phyloP scores from a whole-genome alignment of 805 yeast species.

The Wickerhamomyces rabaulensis region DNA sequence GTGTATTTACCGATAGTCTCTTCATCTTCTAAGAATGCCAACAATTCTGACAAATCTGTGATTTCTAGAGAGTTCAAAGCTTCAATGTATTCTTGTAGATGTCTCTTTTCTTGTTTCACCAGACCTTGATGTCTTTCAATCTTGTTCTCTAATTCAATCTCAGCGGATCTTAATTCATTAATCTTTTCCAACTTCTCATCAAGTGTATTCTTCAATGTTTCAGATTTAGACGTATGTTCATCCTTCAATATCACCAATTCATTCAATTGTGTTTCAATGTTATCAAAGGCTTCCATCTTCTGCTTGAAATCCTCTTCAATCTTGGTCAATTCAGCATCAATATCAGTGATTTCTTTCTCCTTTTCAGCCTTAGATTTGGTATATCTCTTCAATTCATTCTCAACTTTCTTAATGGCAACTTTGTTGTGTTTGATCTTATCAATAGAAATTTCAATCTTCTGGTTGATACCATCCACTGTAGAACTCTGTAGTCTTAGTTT shows the following conservation, averaged over 20 bases:
- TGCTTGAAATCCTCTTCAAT: constrained; percentile 26
- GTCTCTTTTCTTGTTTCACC: constrained; percentile 34
- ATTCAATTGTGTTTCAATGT: constrained; percentile 30
- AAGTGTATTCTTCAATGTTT: constrained; percentile 34
- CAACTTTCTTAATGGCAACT: constrained; percentile 52
- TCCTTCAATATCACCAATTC: constrained; percentile 28
- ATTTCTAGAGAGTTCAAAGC: constrained; percentile 40
- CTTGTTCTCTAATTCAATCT: constrained; percentile 60
- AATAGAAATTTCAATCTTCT: constrained; percentile 54
- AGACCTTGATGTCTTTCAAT: constrained; percentile 49
- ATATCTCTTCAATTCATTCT: constrained; percentile 56
- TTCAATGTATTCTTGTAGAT: constrained; percentile 27
- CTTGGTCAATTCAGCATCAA: constrained; percentile 29
- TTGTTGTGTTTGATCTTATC: constrained; percentile 55
- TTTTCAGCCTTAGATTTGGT: constrained; percentile 41
- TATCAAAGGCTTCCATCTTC: constrained; percentile 22
- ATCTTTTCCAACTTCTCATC: constrained; percentile 38
- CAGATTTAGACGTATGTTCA: constrained; percentile 35
- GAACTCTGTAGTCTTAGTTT: constrained; percentile 73
- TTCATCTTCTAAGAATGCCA: constrained; percentile 22
- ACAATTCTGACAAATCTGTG: constrained; percentile 43
- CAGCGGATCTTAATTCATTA: constrained; percentile 55
- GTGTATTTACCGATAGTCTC: constrained; percentile 24
- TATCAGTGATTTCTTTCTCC: constrained; percentile 38
- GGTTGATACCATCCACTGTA: constrained; percentile 70